A percentile compares a stretch with the other conserved stretches of the same genome.
Evolutionary conservation across 805 yeast genomes (phyloP).

Genomic region (Lipomyces yamanashiensis): DNA sequence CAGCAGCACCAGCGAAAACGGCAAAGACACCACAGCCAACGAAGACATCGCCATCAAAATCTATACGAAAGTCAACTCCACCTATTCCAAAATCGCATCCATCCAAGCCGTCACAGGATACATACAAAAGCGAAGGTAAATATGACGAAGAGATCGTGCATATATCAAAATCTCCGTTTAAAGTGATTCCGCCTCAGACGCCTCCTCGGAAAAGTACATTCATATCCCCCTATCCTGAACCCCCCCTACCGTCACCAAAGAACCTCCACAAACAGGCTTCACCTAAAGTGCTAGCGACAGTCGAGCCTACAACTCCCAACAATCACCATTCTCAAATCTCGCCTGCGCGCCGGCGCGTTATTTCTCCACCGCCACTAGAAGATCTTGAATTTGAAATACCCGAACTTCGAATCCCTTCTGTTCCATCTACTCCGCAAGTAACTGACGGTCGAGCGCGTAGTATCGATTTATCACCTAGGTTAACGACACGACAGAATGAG

Average conservation of each 20-base stretch:
- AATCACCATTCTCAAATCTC: neutral
- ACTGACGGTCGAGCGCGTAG: neutral
- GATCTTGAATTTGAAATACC: slow-evolving; percentile 21
- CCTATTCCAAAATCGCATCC: neutral
- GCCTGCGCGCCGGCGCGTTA: neutral
- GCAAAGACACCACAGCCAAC: neutral
- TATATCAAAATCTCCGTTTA: neutral
- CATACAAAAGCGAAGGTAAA: neutral
- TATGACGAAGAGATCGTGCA: too few relatives aligned
- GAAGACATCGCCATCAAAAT: neutral
- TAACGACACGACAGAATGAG: slow-evolving; percentile 20
- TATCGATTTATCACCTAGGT: slow-evolving; percentile 8
- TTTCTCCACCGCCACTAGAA: slow-evolving; percentile 26
- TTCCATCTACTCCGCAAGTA: neutral
- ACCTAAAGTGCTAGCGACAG: neutral
- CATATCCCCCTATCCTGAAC: neutral
- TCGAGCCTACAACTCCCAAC: neutral
- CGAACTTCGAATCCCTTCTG: neutral
- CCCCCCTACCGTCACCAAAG: too few relatives aligned
- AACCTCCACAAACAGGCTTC: too few relatives aligned
- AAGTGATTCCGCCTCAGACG: neutral
- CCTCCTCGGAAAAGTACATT: neutral
- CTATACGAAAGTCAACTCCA: neutral
- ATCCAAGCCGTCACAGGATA: neutral
- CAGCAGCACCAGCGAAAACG: neutral